Conservation (phyloP, 2,329 filamentous ascomycete genomes). For the Botrytis fabae region DNA sequence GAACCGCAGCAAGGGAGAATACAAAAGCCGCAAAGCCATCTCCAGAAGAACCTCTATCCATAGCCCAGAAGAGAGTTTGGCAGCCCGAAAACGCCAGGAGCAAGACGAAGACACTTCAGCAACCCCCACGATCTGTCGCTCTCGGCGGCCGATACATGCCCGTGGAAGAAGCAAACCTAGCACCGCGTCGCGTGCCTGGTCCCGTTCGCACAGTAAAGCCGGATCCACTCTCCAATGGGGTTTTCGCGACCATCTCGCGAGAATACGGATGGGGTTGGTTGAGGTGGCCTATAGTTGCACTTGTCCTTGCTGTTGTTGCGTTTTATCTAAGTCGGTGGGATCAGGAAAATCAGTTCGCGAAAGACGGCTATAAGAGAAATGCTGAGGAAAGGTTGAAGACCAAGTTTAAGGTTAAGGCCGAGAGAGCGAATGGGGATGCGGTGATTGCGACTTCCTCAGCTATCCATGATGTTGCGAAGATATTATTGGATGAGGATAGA, state of each 20-base stretch:
- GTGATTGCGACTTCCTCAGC: neutral
- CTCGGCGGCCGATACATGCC: neutral
- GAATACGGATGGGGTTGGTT: conserved; percentile 6
- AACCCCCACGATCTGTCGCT: neutral
- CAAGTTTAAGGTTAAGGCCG: neutral
- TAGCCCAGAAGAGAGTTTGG: neutral
- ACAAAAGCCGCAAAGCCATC: neutral
- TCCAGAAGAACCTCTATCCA: neutral
- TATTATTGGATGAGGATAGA: neutral
- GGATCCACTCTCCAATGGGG: neutral
- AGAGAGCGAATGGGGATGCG: neutral
- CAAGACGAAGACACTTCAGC: neutral
- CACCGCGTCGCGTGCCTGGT: neutral
- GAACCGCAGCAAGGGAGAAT: neutral
- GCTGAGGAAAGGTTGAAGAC: neutral
- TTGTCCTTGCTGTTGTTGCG: neutral
- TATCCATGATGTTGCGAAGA: neutral
- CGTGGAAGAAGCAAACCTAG: no score
- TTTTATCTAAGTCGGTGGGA: neutral
- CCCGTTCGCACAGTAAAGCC: neutral
- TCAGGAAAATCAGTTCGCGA: neutral
- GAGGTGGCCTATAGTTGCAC: neutral
- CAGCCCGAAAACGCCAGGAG: neutral
- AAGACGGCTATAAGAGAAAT: neutral
- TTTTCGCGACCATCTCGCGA: neutral